Conservation (phyloP, 176 grass and related monocot genomes). For the Alloteropsis semialata region DNA sequence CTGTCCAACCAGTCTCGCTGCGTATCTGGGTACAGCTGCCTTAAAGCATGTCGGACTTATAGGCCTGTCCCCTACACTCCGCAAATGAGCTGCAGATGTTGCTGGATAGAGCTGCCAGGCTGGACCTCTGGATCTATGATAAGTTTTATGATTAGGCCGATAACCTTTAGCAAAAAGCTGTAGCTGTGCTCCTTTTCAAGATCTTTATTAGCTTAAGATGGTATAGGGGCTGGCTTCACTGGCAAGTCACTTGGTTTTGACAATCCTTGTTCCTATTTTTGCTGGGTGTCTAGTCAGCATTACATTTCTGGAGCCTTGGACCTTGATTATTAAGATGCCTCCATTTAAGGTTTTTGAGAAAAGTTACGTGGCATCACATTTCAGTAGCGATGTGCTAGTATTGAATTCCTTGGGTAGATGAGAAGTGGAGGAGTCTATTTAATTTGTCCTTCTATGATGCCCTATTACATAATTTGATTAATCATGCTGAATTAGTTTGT, state of each 20-base stretch:
- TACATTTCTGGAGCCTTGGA: constrained; percentile 9
- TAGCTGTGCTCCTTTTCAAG: background rate
- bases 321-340: constrained; percentile 34
- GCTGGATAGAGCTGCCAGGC: constrained; percentile 14
- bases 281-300: background rate
- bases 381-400: background rate
- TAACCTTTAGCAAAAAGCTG: constrained; percentile 15
- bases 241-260: constrained; percentile 11
- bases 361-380: background rate
- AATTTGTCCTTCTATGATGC: constrained; percentile 13
- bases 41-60: background rate
- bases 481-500: background rate
- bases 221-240: constrained; percentile 3
- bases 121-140: background rate
- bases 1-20: background rate
- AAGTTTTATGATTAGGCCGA: constrained; percentile 30
- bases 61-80: background rate
- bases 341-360: background rate
- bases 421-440: constrained; percentile 1
- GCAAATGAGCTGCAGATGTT: background rate
- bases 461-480: background rate
- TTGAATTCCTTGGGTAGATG: constrained; percentile 31
- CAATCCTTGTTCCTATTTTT: constrained; percentile 10
- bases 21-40: background rate
- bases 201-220: constrained; percentile 24